Evolutionary conservation across 1,139 yeast genomes (phyloP).

Genomic region (Protomyces lactucae-debilis): DNA sequence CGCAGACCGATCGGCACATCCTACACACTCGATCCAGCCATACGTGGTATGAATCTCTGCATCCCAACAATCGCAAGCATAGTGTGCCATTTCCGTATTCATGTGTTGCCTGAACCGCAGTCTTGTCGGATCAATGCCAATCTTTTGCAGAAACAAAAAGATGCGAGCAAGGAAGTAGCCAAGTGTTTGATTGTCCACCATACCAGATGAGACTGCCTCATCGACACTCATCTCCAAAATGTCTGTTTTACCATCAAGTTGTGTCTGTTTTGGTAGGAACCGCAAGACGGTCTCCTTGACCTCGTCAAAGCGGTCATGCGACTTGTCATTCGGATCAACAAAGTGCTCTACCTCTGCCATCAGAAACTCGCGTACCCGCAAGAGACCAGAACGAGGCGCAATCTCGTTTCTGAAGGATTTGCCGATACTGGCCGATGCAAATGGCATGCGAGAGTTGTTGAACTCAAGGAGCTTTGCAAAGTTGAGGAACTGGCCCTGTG

Average conservation of each 20-base stretch:
- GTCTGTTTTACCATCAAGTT: constrained; percentile 75
- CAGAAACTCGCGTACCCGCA: constrained; percentile 96
- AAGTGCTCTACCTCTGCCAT: constrained; percentile 99
- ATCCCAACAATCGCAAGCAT: constrained; percentile 99
- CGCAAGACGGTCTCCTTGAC: constrained; percentile 67
- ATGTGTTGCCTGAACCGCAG: constrained; percentile 97
- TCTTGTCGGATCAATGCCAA: constrained; percentile 81
- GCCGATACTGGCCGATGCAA: constrained; percentile 98
- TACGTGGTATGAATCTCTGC: constrained; percentile 93
- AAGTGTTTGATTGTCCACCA: constrained; percentile 94
- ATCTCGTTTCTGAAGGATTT: constrained; percentile 98
- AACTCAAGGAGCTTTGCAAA: constrained; percentile 87
- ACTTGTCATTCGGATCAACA: constrained; percentile 86
- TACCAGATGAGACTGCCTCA: constrained; percentile 78
- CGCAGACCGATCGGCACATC: constrained; percentile 99
- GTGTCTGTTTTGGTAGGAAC: constrained; percentile 80
- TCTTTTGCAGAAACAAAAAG: constrained; percentile 71
- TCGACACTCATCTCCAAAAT: constrained; percentile 66
- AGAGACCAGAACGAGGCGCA: constrained; percentile 94
- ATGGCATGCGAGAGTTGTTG: constrained; percentile 96
- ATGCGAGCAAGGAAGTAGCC: constrained; percentile 97
- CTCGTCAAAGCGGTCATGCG: constrained; percentile 72
- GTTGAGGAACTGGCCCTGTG: constrained; percentile 98
- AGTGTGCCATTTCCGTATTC: constrained; percentile 99
- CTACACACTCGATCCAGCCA: constrained; percentile 99